Percentiles rank a stretch among this genome's conserved stretches.
These are phyloP conservation scores for Vitis vinifera DNA, from an alignment of 164 flowering plant genomes.

Conservation along the genomic window ASM3070453v1 NC_081805.1:13788501-13789000, in stretches of 20 bases:
- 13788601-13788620: background rate
- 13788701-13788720: constrained; percentile 99
- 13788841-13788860: constrained; percentile 94
- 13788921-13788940: constrained; percentile 10
- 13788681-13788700: constrained; percentile 98
- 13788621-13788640: background rate
- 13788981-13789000: too few relatives aligned
- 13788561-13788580: background rate
- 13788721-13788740: constrained; percentile 95
- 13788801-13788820: constrained; percentile 6
- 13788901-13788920: constrained; percentile 72
- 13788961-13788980: too few relatives aligned
- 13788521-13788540: background rate
- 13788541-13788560: background rate
- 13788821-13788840: constrained; percentile 78
- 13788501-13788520: background rate
- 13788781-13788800: background rate
- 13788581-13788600: background rate
- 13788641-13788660: background rate
- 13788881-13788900: constrained; percentile 86
- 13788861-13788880: constrained; percentile 86
- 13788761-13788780: constrained; percentile 4
- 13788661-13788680: constrained; percentile 4
- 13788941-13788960: background rate
- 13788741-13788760: constrained; percentile 97